phyloP scores from a whole-genome alignment of 1,284 basidiomycete genomes.

The Prillingera fragicola region DNA sequence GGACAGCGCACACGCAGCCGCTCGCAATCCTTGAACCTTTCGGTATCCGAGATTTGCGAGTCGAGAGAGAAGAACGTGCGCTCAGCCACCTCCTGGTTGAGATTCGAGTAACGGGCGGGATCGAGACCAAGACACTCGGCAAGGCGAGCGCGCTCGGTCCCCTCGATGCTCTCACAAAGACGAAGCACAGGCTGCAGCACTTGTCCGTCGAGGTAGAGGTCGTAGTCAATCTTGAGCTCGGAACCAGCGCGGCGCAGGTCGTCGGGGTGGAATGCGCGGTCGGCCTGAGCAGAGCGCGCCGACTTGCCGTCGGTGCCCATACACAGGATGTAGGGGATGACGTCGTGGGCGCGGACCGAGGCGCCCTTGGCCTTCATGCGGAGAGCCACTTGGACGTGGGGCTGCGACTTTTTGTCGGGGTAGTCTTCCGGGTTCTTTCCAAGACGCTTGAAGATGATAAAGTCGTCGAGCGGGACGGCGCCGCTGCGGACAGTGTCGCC shows the following conservation, averaged over 20 bases:
- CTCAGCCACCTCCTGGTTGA: conserved; percentile 56
- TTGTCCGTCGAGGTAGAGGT: conserved; percentile 87
- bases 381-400: conserved; percentile 94
- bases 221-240: conserved; percentile 63
- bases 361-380: conserved; percentile 81
- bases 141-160: conserved; percentile 82
- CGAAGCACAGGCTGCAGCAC: conserved; percentile 91
- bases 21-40: conserved; percentile 72
- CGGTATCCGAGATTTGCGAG: conserved; percentile 80
- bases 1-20: conserved; percentile 70
- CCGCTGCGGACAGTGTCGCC: conserved; percentile 71
- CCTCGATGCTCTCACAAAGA: conserved; percentile 92
- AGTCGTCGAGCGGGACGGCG: conserved; percentile 79
- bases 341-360: conserved; percentile 77
- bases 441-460: conserved; percentile 90
- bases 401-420: conserved; percentile 88
- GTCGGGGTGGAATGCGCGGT: conserved; percentile 88
- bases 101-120: conserved; percentile 64
- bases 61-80: conserved; percentile 75
- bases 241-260: conserved; percentile 69
- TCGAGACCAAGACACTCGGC: conserved; percentile 97
- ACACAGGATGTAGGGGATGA: conserved; percentile 96
- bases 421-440: conserved; percentile 95
- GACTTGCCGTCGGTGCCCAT: conserved; percentile 66
- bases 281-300: conserved; percentile 75